Evolutionary conservation across 805 yeast species (phyloP), one percentile per base, ranked within the genome.

Genomic region (Suhomyces kilbournensis): DNA sequence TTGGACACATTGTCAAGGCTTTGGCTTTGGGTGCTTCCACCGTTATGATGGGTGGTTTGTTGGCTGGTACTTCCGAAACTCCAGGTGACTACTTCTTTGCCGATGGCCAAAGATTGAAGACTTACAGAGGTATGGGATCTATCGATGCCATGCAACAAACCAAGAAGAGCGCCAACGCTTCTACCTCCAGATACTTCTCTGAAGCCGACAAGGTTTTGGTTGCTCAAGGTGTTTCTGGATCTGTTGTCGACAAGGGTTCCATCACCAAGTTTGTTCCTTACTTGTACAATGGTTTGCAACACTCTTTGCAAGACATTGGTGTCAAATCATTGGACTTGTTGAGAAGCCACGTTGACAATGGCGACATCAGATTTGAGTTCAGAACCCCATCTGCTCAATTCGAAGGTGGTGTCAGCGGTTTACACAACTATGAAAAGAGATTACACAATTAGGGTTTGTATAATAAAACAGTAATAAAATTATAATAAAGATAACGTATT

Each of bases 121-220:
- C 90, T 56, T 94, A 94, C 83, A 87, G 99, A 79, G 99, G 99
- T 79, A 94, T 94, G 99, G 99, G 99, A 65, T 93, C 98, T 42
- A 86, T 94, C 65, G 99, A 93, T 73, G 99, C 99, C 61, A 93
- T 93, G 98, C 93, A 92, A 82, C 82, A 81, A 69, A 90, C 97
- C 58, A 84, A 85, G 61, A 81, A 79, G 66, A 84, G 84, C 71
- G 97, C 96, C 65, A 94, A 94, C 69, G 99, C 99, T 51, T 93
- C 99, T 47, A 90, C 99, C 57, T 91, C 97, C 45, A 88, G 99
- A 77, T 94, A 94, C 82, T 94, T 94, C 76, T 90, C 97, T 55
- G 99, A 94, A 79, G 78, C 89, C 60, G 99, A 94, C 75, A 79
- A 87, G 65, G 98, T 94, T 59, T 83, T 94, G 60, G 99, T 94